phyloP scores from a whole-genome alignment of 2,329 filamentous ascomycete species.

The Blumeria graminis region DNA sequence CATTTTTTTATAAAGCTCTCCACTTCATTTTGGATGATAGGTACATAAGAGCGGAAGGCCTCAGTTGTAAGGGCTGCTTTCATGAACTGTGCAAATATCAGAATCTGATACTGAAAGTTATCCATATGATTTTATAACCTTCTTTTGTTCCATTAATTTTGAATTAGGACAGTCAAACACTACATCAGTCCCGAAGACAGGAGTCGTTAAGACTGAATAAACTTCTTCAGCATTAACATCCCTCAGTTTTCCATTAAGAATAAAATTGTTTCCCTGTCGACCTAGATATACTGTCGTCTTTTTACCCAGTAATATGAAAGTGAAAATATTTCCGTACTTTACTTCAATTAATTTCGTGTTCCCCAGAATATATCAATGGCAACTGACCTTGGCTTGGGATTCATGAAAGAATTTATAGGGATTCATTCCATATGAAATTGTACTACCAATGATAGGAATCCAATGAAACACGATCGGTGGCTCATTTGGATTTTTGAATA shows the following conservation, averaged over 20 bases:
- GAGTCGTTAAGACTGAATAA: conserved; percentile 51
- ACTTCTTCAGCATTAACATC: conserved; percentile 82
- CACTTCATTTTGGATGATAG: conserved; percentile 53
- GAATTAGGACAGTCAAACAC: conserved; percentile 80
- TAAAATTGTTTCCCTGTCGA: conserved; percentile 68
- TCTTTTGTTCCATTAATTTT: conserved; percentile 92
- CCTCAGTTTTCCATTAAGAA: conserved; percentile 72
- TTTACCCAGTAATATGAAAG: conserved; percentile 68
- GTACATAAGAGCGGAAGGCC: conserved; percentile 51
- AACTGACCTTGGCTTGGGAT: conserved; percentile 45
- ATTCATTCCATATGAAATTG: conserved; percentile 84
- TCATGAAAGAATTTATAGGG: conserved; percentile 66
- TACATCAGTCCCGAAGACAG: conserved; percentile 60
- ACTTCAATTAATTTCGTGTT: conserved; percentile 4
- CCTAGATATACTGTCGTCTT: conserved; percentile 74
- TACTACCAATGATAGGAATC: conserved; percentile 70
- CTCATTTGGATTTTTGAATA: conserved; percentile 63
- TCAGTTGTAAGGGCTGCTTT: conserved; percentile 57
- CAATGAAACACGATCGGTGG: conserved; percentile 62
- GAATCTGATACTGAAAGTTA: conserved; percentile 1
- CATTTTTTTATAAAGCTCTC: conserved; percentile 46
- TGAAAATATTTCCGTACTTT: conserved; percentile 73
- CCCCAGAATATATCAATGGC: conserved; percentile 15
- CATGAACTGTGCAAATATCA: conserved; percentile 33
- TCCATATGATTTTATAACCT: conserved; percentile 27